Base-by-base conservation (phyloP, 352 stramenopile species). In the Phytopythium delawarense region DNA sequence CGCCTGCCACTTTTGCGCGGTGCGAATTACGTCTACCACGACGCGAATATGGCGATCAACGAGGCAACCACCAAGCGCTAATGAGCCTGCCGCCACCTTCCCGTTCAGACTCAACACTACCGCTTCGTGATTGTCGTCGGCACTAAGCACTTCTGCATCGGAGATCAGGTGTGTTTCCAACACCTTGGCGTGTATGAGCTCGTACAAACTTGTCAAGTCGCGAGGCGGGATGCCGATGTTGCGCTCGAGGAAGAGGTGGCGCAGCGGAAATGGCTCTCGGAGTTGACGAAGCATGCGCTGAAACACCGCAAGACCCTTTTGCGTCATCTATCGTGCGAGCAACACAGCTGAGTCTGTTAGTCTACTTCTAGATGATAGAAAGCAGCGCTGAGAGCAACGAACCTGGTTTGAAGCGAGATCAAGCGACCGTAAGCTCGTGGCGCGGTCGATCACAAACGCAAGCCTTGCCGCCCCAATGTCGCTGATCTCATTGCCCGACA, bases 381-480 rank as follows among this genome's bases (percentile, higher is more conserved):
- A 7, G 7, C 34, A 39, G 7, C 34, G 5, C 5, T 39, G 44
- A 50, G 40, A 60, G 12, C 15, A 8, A 23, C 64, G 28, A 32
- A 88, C 78, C 64, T 76, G 58, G 30, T 89, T 89, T 4, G 79
- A 58, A 4, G 83, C 78, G 0, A 89, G 59, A 28, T 82, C 74
- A 1, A 89, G 67, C 11, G 69, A 76, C 30, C 81, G 63, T 7
- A 89, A 51, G 1, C 49, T 52, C 21, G 59, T n/a, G 2, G 66
- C 66, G 23, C 72, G 52, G 45, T 87, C 78, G 11, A 89, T 55
- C 2, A 73, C 67, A 42, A 88, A 88, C 0, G 72, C 74, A 12
- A 89, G 52, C 15, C 70, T 71, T 1, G 72, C 70, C 16, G 77
- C 70, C 12, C 80, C 80, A 32, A 49, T 21, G 44, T 88, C 63